Conservation (phyloP, 495 filamentous ascomycete species). For the Cercophora samala region DNA sequence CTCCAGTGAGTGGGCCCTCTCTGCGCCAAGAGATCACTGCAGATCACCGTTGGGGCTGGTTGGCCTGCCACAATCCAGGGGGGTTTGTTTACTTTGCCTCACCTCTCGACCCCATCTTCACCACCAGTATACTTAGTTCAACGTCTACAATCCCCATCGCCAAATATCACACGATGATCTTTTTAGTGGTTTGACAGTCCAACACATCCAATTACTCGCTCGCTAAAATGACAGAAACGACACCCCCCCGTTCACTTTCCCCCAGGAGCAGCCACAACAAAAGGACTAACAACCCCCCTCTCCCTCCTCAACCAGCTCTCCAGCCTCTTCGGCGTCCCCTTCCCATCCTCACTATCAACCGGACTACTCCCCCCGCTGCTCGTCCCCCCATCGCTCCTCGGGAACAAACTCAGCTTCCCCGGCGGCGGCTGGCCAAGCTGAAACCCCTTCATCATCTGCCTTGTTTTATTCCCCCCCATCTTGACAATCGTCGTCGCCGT, state of each 20-base stretch:
- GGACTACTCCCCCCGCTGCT: background rate
- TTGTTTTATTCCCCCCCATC: background rate
- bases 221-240: background rate
- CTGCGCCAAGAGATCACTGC: background rate
- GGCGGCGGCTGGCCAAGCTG: constrained; percentile 26
- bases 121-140: background rate
- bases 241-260: background rate
- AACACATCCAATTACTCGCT: background rate
- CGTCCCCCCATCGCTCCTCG: constrained; percentile 13
- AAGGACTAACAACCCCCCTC: constrained; percentile 32
- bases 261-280: constrained; percentile 18
- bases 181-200: background rate
- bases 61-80: background rate
- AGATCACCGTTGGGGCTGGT: background rate
- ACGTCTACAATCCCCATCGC: background rate
- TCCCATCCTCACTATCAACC: background rate
- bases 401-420: constrained; percentile 31
- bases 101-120: background rate
- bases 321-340: constrained; percentile 9
- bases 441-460: constrained; percentile 14
- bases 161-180: no score
- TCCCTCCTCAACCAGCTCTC: constrained; percentile 30
- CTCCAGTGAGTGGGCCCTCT: background rate
- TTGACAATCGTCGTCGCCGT: constrained; percentile 7
- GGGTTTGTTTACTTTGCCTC: background rate